Evolutionary conservation across 306 rosid species (phyloP).

Genomic region (Dalbergia oliveri): DNA sequence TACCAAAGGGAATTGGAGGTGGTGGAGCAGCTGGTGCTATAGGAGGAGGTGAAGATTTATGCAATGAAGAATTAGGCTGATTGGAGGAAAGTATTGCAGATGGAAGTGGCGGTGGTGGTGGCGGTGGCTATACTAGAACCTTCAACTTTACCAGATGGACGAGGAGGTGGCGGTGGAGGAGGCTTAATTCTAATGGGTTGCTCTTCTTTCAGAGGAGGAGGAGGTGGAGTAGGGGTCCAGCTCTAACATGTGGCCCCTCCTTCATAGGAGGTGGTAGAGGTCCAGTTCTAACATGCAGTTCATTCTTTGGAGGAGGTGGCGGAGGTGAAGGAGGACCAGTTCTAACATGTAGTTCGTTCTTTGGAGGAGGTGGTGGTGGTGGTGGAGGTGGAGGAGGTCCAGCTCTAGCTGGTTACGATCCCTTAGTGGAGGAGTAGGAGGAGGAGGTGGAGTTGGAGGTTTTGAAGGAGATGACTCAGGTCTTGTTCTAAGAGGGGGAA

Average conservation of each 20-base stretch:
- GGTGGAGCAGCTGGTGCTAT: constrained; percentile 66
- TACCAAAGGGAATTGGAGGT: constrained; percentile 62
- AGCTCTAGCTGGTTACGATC: constrained; percentile 43
- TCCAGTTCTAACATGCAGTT: constrained; percentile 29
- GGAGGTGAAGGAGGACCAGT: constrained; percentile 30
- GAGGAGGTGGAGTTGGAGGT: constrained; percentile 58
- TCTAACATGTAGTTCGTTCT: constrained; percentile 33
- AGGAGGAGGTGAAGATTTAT: constrained; percentile 50
- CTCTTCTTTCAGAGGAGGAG: constrained; percentile 46
- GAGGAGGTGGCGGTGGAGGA: constrained; percentile 59
- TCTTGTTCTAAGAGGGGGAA: constrained; percentile 47
- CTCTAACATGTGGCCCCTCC: constrained; percentile 24
- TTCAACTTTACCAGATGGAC: constrained; percentile 42
- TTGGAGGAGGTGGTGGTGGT: constrained; percentile 48
- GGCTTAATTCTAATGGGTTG: constrained; percentile 39
- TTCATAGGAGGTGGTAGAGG: constrained; percentile 38
- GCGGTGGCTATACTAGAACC: constrained; percentile 44
- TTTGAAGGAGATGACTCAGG: constrained; percentile 40
- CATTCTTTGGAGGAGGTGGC: constrained; percentile 30
- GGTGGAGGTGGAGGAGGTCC: constrained; percentile 55
- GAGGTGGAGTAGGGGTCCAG: constrained; percentile 34
- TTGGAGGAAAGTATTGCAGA: constrained; percentile 44
- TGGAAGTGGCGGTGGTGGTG: constrained; percentile 45
- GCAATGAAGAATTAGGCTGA: constrained; percentile 35
- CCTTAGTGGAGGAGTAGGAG: constrained; percentile 53